These are phyloP conservation scores for Septoria linicola DNA, from an alignment of 2,329 filamentous ascomycete species.

Conservation along the genomic window DNA sequence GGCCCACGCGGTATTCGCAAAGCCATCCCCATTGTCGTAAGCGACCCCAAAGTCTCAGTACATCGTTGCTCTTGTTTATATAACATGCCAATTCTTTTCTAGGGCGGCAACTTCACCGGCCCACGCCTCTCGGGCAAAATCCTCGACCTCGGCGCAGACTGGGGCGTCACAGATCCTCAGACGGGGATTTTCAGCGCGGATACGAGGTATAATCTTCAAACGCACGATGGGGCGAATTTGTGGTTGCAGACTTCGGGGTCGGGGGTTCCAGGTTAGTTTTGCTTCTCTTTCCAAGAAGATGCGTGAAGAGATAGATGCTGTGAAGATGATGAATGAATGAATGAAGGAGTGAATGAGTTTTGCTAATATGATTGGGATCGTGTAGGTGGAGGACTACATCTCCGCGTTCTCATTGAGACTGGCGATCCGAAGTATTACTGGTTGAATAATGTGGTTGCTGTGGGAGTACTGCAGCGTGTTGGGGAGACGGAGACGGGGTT, in stretches of 20 bases:
- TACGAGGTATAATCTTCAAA: slow-evolving; percentile 41
- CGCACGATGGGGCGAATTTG: slow-evolving; percentile 39
- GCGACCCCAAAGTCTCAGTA: too few relatives aligned
- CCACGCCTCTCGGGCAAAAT: slow-evolving; percentile 33
- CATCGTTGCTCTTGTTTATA: too few relatives aligned
- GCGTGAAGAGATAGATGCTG: too few relatives aligned
- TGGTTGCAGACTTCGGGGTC: slow-evolving; percentile 39
- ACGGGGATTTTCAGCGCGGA: slow-evolving; percentile 38
- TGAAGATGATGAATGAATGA: too few relatives aligned
- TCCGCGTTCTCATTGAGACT: slow-evolving; percentile 40
- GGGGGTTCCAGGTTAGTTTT: slow-evolving; percentile 24
- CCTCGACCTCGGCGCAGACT: slow-evolving; percentile 41
- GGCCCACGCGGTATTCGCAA: slow-evolving; percentile 32
- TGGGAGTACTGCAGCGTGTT: slow-evolving; percentile 25
- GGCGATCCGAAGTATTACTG: slow-evolving; percentile 39
- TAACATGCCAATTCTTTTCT: too few relatives aligned
- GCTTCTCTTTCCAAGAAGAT: neutral
- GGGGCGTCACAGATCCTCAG: slow-evolving; percentile 37
- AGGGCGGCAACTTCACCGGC: slow-evolving; percentile 36
- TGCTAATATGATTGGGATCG: neutral
- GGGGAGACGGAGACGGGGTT: slow-evolving; percentile 20
- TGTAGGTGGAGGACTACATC: slow-evolving; percentile 31
- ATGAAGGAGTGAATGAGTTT: too few relatives aligned
- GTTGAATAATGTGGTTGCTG: slow-evolving; percentile 40
- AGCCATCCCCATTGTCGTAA: slow-evolving; percentile 36